A percentile compares a stretch with the other conserved stretches of the same genome.
Evolutionary conservation across 257 asterid species (phyloP).

Genomic region (Przewalskia tangutica): DNA sequence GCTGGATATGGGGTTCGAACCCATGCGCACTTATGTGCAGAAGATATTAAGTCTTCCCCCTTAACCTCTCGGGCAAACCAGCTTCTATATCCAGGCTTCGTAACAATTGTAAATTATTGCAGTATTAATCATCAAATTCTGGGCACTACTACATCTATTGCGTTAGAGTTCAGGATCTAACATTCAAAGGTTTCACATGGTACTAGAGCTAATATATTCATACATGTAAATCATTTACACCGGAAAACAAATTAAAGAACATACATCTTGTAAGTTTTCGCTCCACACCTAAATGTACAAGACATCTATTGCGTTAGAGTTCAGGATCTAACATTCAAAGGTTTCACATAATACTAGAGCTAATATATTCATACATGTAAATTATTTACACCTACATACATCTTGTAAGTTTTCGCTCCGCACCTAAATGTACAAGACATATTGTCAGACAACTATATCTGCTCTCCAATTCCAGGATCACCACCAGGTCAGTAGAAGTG

Average conservation of each 20-base stretch:
- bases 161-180: background rate
- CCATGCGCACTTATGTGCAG: conserved; percentile 84
- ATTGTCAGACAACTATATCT: conserved; percentile 76
- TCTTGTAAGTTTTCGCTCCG: background rate
- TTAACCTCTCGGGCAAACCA: conserved; percentile 96
- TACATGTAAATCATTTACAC: too few relatives aligned
- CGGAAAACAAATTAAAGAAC: background rate
- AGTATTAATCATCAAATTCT: background rate
- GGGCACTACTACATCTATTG: background rate
- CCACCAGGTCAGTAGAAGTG: conserved; percentile 44
- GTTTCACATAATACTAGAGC: background rate
- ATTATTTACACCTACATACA: background rate
- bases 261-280: background rate
- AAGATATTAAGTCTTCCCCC: conserved; percentile 91
- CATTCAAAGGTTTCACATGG: background rate
- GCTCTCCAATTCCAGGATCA: conserved; percentile 76
- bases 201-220: background rate
- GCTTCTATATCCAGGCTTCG: background rate
- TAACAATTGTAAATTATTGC: too few relatives aligned
- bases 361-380: background rate
- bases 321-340: background rate
- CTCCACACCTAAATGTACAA: background rate
- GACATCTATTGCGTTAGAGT: background rate
- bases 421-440: background rate
- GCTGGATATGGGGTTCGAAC: conserved; percentile 13